A percentile compares a stretch with the other conserved stretches of the same genome.
Conservation (phyloP, 208 protist genomes). For the Leishmania tarentolae region DNA sequence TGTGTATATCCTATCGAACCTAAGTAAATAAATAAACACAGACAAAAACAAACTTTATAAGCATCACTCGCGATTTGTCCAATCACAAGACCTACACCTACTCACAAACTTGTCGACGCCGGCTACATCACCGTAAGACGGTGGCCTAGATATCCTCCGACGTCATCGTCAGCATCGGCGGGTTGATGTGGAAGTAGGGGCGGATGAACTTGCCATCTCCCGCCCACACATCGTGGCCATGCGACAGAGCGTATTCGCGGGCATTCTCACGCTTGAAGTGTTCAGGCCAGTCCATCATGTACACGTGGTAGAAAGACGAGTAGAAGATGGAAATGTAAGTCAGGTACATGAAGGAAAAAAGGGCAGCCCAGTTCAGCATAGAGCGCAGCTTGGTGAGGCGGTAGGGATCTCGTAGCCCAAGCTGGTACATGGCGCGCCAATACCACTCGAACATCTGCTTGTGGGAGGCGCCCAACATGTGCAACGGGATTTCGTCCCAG, state of each 20-base stretch:
- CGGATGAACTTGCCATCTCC: slow-evolving; percentile 87
- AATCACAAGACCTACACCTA: background rate
- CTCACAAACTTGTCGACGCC: background rate
- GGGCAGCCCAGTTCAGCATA: slow-evolving; percentile 66
- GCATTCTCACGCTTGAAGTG: slow-evolving; percentile 83
- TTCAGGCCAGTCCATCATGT: slow-evolving; percentile 78
- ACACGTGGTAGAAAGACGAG: slow-evolving; percentile 73
- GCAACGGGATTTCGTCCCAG: slow-evolving; percentile 84
- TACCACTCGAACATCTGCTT: slow-evolving; percentile 83
- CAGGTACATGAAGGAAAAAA: slow-evolving; percentile 74
- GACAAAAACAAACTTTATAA: background rate
- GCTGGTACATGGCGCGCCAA: slow-evolving; percentile 79
- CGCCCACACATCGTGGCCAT: slow-evolving; percentile 82
- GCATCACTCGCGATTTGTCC: background rate
- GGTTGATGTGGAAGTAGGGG: slow-evolving; percentile 89
- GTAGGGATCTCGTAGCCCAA: slow-evolving; percentile 70
- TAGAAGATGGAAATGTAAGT: slow-evolving; percentile 80
- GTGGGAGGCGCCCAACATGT: slow-evolving; percentile 62
- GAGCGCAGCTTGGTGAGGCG: slow-evolving; percentile 75
- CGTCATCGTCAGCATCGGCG: slow-evolving; percentile 89
- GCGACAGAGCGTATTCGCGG: slow-evolving; percentile 69
- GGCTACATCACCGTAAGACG: background rate
- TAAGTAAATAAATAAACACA: too few relatives aligned
- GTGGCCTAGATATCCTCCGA: slow-evolving; percentile 66
- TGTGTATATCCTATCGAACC: background rate